These are phyloP conservation scores for Saturnispora ahearnii DNA, from an alignment of 805 yeast genomes.

Conservation along the genomic window DNA sequence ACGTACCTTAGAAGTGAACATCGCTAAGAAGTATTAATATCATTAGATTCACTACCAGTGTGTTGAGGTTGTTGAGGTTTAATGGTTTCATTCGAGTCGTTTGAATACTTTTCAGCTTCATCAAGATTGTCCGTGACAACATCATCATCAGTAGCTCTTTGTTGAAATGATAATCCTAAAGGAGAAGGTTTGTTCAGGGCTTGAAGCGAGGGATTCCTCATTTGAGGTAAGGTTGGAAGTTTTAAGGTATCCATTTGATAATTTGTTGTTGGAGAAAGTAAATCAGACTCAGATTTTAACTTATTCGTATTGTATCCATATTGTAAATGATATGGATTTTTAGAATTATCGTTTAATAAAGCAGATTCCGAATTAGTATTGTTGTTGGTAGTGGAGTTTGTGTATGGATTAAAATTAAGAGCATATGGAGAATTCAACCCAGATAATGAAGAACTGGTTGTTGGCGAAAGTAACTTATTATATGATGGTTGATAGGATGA, in stretches of 20 bases:
- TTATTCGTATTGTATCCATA: neutral
- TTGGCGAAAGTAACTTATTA: neutral
- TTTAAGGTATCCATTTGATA: neutral
- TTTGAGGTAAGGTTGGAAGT: neutral
- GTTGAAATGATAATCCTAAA: neutral
- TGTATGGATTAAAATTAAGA: slow-evolving; percentile 3
- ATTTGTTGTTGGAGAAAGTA: neutral
- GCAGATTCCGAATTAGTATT: neutral
- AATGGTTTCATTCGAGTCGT: slow-evolving; percentile 6
- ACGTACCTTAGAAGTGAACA: no score
- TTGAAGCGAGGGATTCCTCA: neutral
- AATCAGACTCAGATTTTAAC: neutral
- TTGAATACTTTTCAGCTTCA: neutral
- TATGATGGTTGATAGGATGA: neutral
- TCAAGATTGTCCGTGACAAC: neutral
- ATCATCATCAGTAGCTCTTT: neutral
- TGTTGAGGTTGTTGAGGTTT: neutral
- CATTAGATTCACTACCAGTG: neutral
- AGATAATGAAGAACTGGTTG: neutral
- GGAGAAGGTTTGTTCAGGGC: neutral
- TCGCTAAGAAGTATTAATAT: neutral
- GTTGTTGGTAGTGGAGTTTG: neutral
- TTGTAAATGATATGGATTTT: neutral
- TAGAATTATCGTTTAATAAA: neutral
- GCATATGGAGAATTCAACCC: slow-evolving; percentile 3